Percentiles rank a stretch among this genome's conserved stretches.
Evolutionary conservation across 371 early-diverging fungal genomes (phyloP).

Genomic region (Batkoa obscura): DNA sequence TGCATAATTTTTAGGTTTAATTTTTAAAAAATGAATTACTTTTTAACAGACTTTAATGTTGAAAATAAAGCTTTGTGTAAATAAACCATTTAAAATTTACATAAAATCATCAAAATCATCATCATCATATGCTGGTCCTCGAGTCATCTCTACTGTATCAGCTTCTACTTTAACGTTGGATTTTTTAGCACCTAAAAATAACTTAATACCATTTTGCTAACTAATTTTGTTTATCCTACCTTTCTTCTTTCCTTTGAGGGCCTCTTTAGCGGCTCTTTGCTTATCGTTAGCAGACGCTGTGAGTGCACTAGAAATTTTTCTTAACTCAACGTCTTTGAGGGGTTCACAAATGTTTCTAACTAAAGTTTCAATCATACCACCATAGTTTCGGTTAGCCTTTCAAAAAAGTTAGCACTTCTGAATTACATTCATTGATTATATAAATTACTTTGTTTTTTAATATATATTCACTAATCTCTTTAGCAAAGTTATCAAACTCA

Average conservation of each 20-base stretch:
- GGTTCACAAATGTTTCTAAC: slow-evolving; percentile 58
- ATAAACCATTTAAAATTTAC: neutral
- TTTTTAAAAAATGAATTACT: too few species aligned
- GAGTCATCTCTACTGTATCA: slow-evolving; percentile 7
- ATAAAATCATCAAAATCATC: slow-evolving; percentile 11
- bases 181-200: slow-evolving; percentile 1
- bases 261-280: slow-evolving; percentile 54
- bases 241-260: slow-evolving; percentile 40
- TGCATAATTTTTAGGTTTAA: too few species aligned
- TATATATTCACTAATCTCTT: slow-evolving; percentile 45
- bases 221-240: slow-evolving; percentile 9
- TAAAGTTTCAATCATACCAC: slow-evolving; percentile 53
- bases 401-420: neutral
- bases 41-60: too few species aligned
- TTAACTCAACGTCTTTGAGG: slow-evolving; percentile 61
- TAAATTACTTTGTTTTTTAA: slow-evolving; percentile 38
- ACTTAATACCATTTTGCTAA: neutral
- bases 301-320: slow-evolving; percentile 51
- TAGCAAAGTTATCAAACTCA: slow-evolving; percentile 61
- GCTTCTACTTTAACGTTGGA: slow-evolving; percentile 6
- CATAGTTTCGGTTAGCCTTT: slow-evolving; percentile 18
- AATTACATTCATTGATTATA: neutral
- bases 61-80: too few species aligned
- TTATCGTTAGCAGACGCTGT: slow-evolving; percentile 79
- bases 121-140: slow-evolving; percentile 8